Evolutionary conservation across 164 flowering plant genomes (phyloP), one percentile per base, ranked within the genome.

Genomic region (Stephania japonica): DNA sequence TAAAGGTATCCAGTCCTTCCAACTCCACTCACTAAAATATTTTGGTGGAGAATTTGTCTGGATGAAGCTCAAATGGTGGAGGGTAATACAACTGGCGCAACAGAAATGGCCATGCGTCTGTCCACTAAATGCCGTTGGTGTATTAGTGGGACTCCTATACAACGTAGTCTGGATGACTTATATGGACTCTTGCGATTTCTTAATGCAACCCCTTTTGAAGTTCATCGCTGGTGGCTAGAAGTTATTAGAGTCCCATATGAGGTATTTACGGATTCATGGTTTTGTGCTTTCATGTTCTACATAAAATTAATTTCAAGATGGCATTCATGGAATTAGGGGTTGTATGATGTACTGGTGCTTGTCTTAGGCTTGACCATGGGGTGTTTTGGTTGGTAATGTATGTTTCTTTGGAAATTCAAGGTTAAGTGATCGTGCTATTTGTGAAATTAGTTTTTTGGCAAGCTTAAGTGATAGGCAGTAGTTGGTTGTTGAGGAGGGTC

Each of bases 21-120:
- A 42, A 95, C 99, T 77, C 80, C 79, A 18, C 90, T 95, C 12
- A 95, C 99, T 65, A 86, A 93, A 82, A 76, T 95, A 83, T 82
- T 76, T 59, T 95, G 98, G 98, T 95, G 98, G 99, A 88, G 99
- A 74, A 75, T 95, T 78, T 95, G 99, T 81, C 82, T 95, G 82
- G 99, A 95, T 80, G 99, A 95, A 85, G 99, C 97, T 77, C 99
- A 95, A 83, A 95, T 95, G 99, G 99, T 95, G 71, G 99, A 95
- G 84, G 88, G 93, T 75, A 90, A 85, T 84, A 78, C 83, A 65
- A 87, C 93, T 74, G 88, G 92, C 70, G 99, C 98, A 73, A 84
- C 98, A 73, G 99, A 95, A 80, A 91, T 95, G 98, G 99, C 99
- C 66, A 14, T 90, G 73, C 88, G 97, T 38, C 81, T 95, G 38